phyloP scores from a whole-genome alignment of 2,329 filamentous ascomycete genomes.

The Trichoderma sp. region DNA sequence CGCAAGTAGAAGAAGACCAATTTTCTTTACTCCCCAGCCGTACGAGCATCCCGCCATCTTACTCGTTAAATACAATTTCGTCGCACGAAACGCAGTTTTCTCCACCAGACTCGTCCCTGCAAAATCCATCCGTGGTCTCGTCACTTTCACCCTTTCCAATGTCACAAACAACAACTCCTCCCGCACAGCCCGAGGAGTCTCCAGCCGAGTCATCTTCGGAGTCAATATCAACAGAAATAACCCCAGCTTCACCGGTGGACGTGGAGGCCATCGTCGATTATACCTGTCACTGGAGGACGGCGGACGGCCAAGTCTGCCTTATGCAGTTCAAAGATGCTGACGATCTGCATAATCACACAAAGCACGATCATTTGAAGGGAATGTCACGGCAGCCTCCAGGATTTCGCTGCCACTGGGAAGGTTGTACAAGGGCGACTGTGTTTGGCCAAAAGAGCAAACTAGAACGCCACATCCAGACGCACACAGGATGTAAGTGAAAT shows the following conservation, averaged over 20 bases:
- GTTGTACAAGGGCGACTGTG: constrained; percentile 51
- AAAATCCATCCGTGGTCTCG: constrained; percentile 25
- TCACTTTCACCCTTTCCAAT: constrained; percentile 28
- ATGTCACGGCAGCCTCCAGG: constrained; percentile 44
- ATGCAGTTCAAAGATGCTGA: constrained; percentile 42
- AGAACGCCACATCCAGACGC: constrained; percentile 62
- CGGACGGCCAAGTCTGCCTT: constrained; percentile 29
- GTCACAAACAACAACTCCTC: constrained; percentile 31
- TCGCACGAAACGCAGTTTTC: constrained; percentile 23
- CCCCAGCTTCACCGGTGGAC: constrained; percentile 14
- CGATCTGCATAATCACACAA: constrained; percentile 55
- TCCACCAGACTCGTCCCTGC: constrained; percentile 25
- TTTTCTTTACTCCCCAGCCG: constrained; percentile 5
- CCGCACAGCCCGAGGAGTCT: constrained; percentile 26
- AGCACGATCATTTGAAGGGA: constrained; percentile 46
- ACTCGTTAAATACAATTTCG: not conserved
- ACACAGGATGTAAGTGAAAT: constrained; percentile 56
- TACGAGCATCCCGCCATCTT: not conserved
- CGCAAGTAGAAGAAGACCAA: not conserved
- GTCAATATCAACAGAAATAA: not conserved
- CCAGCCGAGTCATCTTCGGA: constrained; percentile 8
- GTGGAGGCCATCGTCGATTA: constrained; percentile 27
- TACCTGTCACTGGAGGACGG: constrained; percentile 35
- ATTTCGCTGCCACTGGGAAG: constrained; percentile 55
- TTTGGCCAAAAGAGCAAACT: constrained; percentile 62